Base-by-base conservation (phyloP, 1,139 yeast genomes). In the Spathaspora sp. region DNA sequence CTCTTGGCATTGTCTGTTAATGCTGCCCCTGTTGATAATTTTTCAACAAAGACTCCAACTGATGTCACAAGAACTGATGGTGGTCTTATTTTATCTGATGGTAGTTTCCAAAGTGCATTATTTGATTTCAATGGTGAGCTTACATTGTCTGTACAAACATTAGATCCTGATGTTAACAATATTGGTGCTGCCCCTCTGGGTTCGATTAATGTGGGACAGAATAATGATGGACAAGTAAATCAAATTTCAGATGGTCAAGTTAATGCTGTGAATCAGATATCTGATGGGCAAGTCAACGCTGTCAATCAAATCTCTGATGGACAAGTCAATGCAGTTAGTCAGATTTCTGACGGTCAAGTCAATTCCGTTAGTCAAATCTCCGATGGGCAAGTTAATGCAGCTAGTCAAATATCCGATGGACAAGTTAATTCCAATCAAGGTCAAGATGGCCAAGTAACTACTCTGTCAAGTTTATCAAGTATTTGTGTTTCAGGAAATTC, bases 401-500 rank as follows among this genome's bases (percentile, higher is more conserved):
- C 65, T 9, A 57, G 56, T 50, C 72, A 68, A 56, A 65, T 68
- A 39, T 50, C 60, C 13, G 68, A 63, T 41, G 70, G 77, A 44
- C 77, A 72, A 62, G 56, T 66, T 39, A 70, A 65, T n/a, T 29
- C 33, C 16, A 29, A 29, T 29, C 33, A 29, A 7, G 33, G 3
- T 7, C 15, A 29, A 3, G 71, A 67, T 47, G 72, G 72, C 38
- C 73, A 68, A 58, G 60, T 63, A 27, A 52, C 54, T 27, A 13
- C 33, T 7, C 33, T 7, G 33, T 55, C 60, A 24, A 51, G 46
- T 31, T 43, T 55, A 41, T 55, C 63, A 31, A 52, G 57, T 27
- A 71, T 89, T 36, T 84, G 91, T 67, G 62, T 66, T 49, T 64
- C 77, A 50, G 63, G 63, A 41, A 73, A 76, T 57, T 73, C 87